Percentiles rank a stretch among this genome's conserved stretches.
phyloP scores from a whole-genome alignment of 495 filamentous ascomycete genomes.

The Geoglossum glabrum region DNA sequence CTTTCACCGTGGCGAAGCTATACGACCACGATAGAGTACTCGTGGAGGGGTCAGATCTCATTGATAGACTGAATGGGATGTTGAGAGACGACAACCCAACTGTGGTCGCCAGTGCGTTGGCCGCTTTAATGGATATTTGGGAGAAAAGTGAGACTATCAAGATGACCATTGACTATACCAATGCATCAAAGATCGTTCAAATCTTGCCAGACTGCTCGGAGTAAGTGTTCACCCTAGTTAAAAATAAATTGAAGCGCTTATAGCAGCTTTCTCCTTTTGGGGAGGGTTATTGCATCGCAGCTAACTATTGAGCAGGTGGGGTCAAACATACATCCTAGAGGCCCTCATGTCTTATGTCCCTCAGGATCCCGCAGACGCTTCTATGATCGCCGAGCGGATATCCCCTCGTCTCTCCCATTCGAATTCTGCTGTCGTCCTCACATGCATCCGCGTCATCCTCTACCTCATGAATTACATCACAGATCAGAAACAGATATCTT shows the following conservation, averaged over 20 bases:
- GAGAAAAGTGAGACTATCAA: constrained; percentile 94
- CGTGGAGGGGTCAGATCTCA: constrained; percentile 79
- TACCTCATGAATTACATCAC: constrained; percentile 99
- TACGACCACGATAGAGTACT: constrained; percentile 88
- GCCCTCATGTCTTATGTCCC: constrained; percentile 96
- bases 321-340: constrained; percentile 96
- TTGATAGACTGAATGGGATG: constrained; percentile 78
- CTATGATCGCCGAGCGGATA: constrained; percentile 80
- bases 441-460: constrained; percentile 83
- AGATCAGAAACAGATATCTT: constrained; percentile 76
- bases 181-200: constrained; percentile 92
- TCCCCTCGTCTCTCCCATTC: constrained; percentile 85
- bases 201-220: constrained; percentile 95
- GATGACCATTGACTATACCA: constrained; percentile 90
- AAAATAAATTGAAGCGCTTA: background rate
- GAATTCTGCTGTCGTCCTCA: constrained; percentile 91
- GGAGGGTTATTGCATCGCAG: background rate
- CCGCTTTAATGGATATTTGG: constrained; percentile 94
- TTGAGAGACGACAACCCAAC: constrained; percentile 92
- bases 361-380: constrained; percentile 70
- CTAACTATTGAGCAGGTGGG: constrained; percentile 52
- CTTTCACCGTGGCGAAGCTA: constrained; percentile 90
- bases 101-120: constrained; percentile 84
- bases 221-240: constrained; percentile 31
- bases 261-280: background rate